Conservation (phyloP, 2,329 filamentous ascomycete species). For the Talaromyces sp. region DNA sequence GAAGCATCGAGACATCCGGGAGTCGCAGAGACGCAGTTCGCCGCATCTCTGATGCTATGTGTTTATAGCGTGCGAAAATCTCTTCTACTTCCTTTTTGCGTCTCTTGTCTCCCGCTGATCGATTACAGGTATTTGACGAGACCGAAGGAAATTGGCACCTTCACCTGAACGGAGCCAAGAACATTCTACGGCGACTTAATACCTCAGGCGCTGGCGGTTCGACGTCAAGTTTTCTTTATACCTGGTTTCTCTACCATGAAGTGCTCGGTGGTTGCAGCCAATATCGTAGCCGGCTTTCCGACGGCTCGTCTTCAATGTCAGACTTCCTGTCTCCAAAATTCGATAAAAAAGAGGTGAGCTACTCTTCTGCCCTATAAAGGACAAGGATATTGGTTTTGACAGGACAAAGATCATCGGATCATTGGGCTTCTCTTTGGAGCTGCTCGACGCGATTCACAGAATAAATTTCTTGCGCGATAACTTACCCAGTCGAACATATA, state of each 20-base stretch:
- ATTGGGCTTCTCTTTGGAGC: slow-evolving; percentile 7
- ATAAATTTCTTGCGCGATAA: slow-evolving; percentile 8
- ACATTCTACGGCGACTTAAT: background rate
- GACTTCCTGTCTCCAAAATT: background rate
- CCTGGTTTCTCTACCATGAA: slow-evolving; percentile 15
- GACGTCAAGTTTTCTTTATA: slow-evolving; percentile 6
- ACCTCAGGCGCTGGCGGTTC: background rate
- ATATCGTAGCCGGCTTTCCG: background rate
- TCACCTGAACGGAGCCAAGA: slow-evolving; percentile 10
- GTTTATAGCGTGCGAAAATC: slow-evolving; percentile 2
- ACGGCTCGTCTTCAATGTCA: background rate
- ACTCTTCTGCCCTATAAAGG: no score
- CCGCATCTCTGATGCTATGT: slow-evolving; percentile 14
- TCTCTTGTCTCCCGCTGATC: background rate
- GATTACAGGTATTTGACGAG: slow-evolving; percentile 11
- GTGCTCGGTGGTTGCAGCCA: slow-evolving; percentile 12
- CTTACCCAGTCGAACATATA: background rate
- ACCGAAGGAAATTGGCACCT: slow-evolving; percentile 12
- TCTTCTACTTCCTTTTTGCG: no score
- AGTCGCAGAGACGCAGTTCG: slow-evolving; percentile 6
- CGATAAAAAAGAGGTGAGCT: background rate
- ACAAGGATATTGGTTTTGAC: background rate
- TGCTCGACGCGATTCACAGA: slow-evolving; percentile 4
- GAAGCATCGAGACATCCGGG: background rate
- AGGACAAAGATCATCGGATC: slow-evolving; percentile 1